These are phyloP conservation scores for Castanospermum australe DNA, from an alignment of 306 rosid genomes.

Conservation along the genomic window DNA sequence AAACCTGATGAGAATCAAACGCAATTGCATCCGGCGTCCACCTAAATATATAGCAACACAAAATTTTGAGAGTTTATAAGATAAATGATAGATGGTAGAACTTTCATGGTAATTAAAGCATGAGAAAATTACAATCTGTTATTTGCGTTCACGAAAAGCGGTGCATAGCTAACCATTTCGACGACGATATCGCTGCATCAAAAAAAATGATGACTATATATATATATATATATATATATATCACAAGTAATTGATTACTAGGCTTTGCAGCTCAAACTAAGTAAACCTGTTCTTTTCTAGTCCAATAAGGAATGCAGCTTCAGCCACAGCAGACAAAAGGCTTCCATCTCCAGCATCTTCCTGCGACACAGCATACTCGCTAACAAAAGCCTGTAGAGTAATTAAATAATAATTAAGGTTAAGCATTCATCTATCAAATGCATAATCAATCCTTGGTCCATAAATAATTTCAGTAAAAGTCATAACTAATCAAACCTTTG, in stretches of 20 bases:
- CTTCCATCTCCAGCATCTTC: slow-evolving; percentile 63
- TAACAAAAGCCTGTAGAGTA: slow-evolving; percentile 69
- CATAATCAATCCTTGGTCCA: neutral
- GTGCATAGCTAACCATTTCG: slow-evolving; percentile 81
- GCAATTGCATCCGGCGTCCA: slow-evolving; percentile 82
- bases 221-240: no score
- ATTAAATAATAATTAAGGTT: neutral
- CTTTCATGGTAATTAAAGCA: neutral
- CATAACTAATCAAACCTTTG: slow-evolving; percentile 10
- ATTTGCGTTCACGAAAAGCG: slow-evolving; percentile 62
- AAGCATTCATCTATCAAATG: neutral
- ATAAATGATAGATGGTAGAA: neutral
- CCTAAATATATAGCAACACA: no score
- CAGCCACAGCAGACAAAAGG: slow-evolving; percentile 66
- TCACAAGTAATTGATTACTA: neutral
- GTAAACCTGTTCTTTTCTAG: slow-evolving; percentile 74
- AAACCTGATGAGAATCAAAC: slow-evolving; percentile 52
- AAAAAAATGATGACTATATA: no score
- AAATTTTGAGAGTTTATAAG: no score
- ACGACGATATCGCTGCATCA: slow-evolving; percentile 61
- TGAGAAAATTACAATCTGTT: slow-evolving; percentile 44
- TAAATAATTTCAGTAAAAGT: neutral
- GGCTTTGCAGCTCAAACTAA: neutral
- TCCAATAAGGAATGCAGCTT: slow-evolving; percentile 84
- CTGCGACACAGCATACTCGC: slow-evolving; percentile 77